Base-by-base conservation (phyloP, 441 rosid species). In the Populus hybrid region DNA sequence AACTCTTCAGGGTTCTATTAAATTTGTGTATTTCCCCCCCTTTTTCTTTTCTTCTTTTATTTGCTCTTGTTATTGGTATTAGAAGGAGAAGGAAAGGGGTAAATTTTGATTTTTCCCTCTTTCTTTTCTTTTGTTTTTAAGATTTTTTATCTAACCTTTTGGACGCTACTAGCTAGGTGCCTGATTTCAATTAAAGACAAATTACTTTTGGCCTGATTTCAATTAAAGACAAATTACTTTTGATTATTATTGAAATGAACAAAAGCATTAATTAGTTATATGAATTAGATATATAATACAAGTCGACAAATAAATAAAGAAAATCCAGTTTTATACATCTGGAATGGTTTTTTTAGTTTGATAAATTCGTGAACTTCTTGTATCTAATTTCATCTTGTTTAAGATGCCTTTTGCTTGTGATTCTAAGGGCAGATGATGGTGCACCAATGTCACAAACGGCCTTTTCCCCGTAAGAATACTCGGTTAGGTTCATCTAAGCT, bases 341-440 rank as follows among this genome's bases (percentile, higher is more conserved):
- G 7, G 3, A 59, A 64, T 3, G 66, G 26, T 3, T n/a, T 68
- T 38, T 29, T 29, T 29, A 29, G 31, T 29, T 29, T 29, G 31
- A 29, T 29, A 29, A 29, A 29, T 29, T 29, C 4, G 31, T 29
- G 24, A 38, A 38, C 29, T 71, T 2, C 56, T 16, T 11, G 61
- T 31, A 67, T 61, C 11, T 24, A 6, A 23, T 4, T 71, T 36
- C 21, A 45, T 24, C 12, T 64, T 26, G 23, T 69, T 31, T 18
- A 26, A 64, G 61, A 67, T 76, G 59, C 9, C 28, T 66, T 56
- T 69, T 24, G 14, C 11, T 7, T 69, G 14, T 69, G 68, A 18
- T 53, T 50, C 20, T 56, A 14, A 91, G 94, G 97, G 97, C 81
- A 94, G 97, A 84, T 92, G 94, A 81, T 91, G 96, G 97, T 93